These are phyloP conservation scores for Fraxinus anomala DNA, from an alignment of 257 asterid genomes.

Conservation along the genomic window DNA sequence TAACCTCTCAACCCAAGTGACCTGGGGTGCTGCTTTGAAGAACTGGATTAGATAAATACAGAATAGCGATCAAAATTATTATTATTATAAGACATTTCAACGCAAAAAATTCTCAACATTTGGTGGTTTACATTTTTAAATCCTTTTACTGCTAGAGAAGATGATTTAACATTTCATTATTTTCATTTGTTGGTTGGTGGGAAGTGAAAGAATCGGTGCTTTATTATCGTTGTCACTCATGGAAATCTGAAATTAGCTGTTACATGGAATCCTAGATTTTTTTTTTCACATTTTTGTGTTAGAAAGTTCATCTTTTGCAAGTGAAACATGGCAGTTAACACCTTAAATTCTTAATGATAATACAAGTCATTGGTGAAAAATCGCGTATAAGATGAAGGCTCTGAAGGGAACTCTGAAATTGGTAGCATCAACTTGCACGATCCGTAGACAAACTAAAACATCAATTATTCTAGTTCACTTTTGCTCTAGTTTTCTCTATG, in stretches of 20 bases:
- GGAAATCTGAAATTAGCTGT: background rate
- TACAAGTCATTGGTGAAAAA: background rate
- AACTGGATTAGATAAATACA: background rate
- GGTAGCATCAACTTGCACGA: background rate
- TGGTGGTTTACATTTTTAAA: background rate
- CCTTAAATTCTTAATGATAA: background rate
- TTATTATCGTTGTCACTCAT: background rate
- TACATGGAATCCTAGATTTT: background rate
- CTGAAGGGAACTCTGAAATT: background rate
- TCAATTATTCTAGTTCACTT: too few species aligned
- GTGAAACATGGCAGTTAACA: background rate
- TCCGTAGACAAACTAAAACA: background rate
- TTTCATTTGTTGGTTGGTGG: background rate
- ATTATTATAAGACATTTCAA: background rate
- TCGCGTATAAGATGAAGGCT: background rate
- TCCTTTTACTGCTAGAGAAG: background rate
- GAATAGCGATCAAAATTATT: background rate
- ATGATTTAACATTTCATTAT: background rate
- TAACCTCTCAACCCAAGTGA: slow-evolving; percentile 54
- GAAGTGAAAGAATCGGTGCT: background rate
- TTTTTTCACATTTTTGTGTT: background rate
- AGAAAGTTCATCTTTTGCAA: background rate
- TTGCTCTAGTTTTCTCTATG: too few species aligned
- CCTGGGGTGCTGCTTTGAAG: too few species aligned
- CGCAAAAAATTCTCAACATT: background rate